A percentile compares a stretch with the other conserved stretches of the same genome.
These are phyloP conservation scores for Apiospora phragmitis DNA, from an alignment of 2,329 filamentous ascomycete species.

Conservation along the genomic window DNA sequence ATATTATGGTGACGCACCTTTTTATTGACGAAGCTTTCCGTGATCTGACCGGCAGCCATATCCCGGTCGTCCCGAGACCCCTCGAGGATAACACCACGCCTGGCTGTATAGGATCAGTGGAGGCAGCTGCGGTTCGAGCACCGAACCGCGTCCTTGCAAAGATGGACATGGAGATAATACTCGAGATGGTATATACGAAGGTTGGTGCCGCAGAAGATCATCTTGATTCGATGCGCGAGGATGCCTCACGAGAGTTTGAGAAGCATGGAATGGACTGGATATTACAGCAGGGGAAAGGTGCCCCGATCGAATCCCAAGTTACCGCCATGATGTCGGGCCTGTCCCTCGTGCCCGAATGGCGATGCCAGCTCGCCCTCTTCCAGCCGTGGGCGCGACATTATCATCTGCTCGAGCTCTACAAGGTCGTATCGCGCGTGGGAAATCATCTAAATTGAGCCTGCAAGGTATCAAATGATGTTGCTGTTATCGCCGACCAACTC, in stretches of 20 bases:
- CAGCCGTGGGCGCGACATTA: not conserved
- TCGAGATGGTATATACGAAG: constrained; percentile 16
- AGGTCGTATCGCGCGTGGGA: not conserved
- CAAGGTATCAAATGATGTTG: not conserved
- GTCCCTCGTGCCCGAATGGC: not conserved
- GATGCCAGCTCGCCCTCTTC: not conserved
- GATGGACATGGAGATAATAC: constrained; percentile 13
- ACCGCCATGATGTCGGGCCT: not conserved
- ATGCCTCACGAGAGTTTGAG: constrained; percentile 12
- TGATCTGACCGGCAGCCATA: not conserved
- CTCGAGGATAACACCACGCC: not conserved
- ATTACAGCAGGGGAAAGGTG: too few relatives aligned
- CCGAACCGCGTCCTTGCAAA: constrained; percentile 16
- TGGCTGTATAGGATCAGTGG: not conserved
- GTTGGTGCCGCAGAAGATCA: constrained; percentile 18
- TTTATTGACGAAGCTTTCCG: too few relatives aligned
- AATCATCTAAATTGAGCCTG: not conserved
- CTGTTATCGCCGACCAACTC: not conserved
- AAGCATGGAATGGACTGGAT: not conserved
- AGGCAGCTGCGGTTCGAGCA: constrained; percentile 12
- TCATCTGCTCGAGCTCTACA: not conserved
- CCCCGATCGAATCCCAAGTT: not conserved
- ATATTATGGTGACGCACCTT: too few relatives aligned
- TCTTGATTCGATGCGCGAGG: constrained; percentile 19
- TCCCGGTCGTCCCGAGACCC: not conserved